Percentiles rank a stretch among this genome's conserved stretches.
Conservation (phyloP, 2,329 filamentous ascomycete genomes). For the Rutstroemia sp. region DNA sequence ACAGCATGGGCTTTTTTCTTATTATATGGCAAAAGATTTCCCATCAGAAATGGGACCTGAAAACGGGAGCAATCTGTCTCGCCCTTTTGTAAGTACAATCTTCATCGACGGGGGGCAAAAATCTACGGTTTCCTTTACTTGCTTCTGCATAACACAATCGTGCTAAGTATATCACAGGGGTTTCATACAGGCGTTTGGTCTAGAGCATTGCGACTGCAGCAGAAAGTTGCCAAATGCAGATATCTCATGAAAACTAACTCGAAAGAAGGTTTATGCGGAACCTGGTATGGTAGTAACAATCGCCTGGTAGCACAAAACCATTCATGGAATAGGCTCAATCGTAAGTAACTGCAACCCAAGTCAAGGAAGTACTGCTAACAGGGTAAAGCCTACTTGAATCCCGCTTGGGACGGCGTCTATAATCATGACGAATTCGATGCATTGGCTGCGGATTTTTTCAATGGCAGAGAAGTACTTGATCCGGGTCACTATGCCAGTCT, state of each 20-base stretch:
- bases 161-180: neutral
- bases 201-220: neutral
- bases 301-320: neutral
- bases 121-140: neutral
- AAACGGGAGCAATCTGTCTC: neutral
- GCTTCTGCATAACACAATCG: neutral
- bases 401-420: neutral
- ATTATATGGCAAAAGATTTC: neutral
- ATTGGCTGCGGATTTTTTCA: constrained; percentile 12
- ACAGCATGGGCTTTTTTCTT: neutral
- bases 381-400: neutral
- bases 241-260: neutral
- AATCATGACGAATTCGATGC: constrained; percentile 5
- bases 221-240: neutral
- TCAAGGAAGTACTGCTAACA: neutral
- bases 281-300: neutral
- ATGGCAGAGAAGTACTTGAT: constrained; percentile 5
- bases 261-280: neutral
- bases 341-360: neutral
- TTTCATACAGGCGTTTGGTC: neutral
- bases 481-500: neutral
- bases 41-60: neutral
- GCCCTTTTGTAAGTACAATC: neutral
- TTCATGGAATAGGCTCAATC: neutral
- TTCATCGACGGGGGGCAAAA: neutral